These are phyloP conservation scores for Trichophaea hybrida DNA, from an alignment of 2,329 filamentous ascomycete species.

Conservation along the genomic window DNA sequence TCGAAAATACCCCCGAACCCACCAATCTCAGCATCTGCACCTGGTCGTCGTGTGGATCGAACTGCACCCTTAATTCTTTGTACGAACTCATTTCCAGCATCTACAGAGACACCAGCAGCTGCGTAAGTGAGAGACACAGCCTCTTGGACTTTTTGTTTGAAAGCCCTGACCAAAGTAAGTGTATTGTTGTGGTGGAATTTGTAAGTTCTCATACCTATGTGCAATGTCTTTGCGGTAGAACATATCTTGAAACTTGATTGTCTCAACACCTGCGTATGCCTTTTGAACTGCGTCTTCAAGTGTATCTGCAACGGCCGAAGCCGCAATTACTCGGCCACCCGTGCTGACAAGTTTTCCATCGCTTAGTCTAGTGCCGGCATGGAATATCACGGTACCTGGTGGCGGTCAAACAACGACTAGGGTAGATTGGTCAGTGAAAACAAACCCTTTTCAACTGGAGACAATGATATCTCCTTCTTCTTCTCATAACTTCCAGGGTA, in stretches of 20 bases:
- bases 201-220: slow-evolving; percentile 38
- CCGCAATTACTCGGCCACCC: slow-evolving; percentile 83
- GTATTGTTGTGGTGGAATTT: slow-evolving; percentile 3
- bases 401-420: neutral
- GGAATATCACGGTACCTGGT: slow-evolving; percentile 60
- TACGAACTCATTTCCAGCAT: slow-evolving; percentile 84
- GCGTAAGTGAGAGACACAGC: slow-evolving; percentile 66
- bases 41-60: slow-evolving; percentile 67
- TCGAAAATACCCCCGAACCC: slow-evolving; percentile 87
- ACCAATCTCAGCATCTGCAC: slow-evolving; percentile 84
- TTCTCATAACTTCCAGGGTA: slow-evolving; percentile 81
- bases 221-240: slow-evolving; percentile 91
- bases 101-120: slow-evolving; percentile 82
- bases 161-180: slow-evolving; percentile 25
- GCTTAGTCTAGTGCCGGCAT: slow-evolving; percentile 66
- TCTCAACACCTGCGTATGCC: slow-evolving; percentile 70
- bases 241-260: slow-evolving; percentile 74
- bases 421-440: slow-evolving; percentile 37
- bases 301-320: slow-evolving; percentile 62
- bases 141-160: slow-evolving; percentile 20
- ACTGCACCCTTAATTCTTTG: slow-evolving; percentile 82
- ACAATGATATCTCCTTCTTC: slow-evolving; percentile 49
- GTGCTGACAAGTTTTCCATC: slow-evolving; percentile 55
- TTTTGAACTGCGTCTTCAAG: slow-evolving; percentile 71
- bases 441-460: slow-evolving; percentile 25